Evolutionary conservation across 306 rosid genomes (phyloP), one percentile per base, ranked within the genome.

Genomic region (Medicago arabica): DNA sequence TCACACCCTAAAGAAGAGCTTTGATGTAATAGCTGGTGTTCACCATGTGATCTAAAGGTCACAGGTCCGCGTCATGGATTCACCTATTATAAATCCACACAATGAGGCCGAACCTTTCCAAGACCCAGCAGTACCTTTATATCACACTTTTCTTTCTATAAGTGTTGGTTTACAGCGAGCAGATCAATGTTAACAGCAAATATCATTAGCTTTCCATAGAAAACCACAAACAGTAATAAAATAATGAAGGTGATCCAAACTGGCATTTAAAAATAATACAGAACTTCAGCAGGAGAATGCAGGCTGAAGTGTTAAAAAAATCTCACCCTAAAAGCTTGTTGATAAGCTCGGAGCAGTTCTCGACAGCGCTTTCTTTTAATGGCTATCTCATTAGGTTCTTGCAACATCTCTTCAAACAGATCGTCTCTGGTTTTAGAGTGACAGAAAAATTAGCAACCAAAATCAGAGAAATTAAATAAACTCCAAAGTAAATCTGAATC

Each of bases 391-490:
- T 85, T 87, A 21, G 96, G 97, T 74, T 95, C 98, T 80, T 87
- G 93, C 84, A 95, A 85, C 96, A 95, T 87, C 81, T 90, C 97
- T 81, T 90, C 97, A 81, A 90, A 90, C 66, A 92, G 80, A 83
- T 90, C 86, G 82, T 95, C 98, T 80, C 98, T 95, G 77, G 54
- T 73, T 61, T 47, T 69, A 15, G 51, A 31, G 68, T 10, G 76
- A 74, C 69, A 74, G 46, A 39, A 10, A 69, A 69, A 71, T 47
- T 67, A 74, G 73, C 72, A 77, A 73, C 23, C 61, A 44, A 81
- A 38, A 62, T 39, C 66, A 55, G 57, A 47, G 34, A 57, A 58
- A 70, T 57, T 28, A 67, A 2, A 61, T 66, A 18, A 31, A 17
- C 63, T 16, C 43, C 74, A 68, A 55, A 23, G 43, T 14, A 58